Evolutionary conservation across 2,329 filamentous ascomycete genomes (phyloP), one percentile per base, ranked within the genome.

Genomic region (Eurotiales sp.): DNA sequence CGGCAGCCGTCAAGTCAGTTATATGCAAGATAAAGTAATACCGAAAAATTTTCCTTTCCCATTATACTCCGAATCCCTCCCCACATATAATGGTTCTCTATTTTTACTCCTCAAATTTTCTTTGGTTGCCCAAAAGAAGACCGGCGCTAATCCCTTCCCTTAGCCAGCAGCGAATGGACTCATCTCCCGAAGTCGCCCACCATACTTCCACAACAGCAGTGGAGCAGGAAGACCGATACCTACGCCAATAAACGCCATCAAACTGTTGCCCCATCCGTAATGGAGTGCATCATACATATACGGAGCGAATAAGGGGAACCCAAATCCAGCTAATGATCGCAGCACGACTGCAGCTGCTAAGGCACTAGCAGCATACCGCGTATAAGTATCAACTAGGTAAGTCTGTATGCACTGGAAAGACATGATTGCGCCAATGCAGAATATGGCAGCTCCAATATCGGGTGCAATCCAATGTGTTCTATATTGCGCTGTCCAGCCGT

Each of bases 401-500:
- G 72, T 79, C 40, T 75, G 72, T 34, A 71, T 69, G 50, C 71
- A 73, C 56, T 76, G 73, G 53, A 73, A 75, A 0, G 66, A 63
- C 25, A 73, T 64, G 22, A 76, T 75, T 2, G 61, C 67, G 52
- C 78, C 77, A 1, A 70, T 72, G 7, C 74, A 73, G 50, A 82
- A 76, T 0, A 83, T 57, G 0, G 65, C 65, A 0, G 78, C 75
- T 0, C 80, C 78, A 37, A 82, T 74, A 50, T 82, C 77, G 0
- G 80, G 78, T 46, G 76, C 68, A 37, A 81, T 77, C 74, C 80
- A 81, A 56, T 81, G 78, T 1, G 70, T 58, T 29, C 68, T 65
- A 2, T 65, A 66, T 49, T 81, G 70, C 0, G 78, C 77, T 0
- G 72, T 72, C 80, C 80, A 83, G 34, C 80, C 81, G 56, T 83